These are phyloP conservation scores for Ambrosia artemisiifolia DNA, from an alignment of 129 eudicot species.

Conservation along the genomic window DNA sequence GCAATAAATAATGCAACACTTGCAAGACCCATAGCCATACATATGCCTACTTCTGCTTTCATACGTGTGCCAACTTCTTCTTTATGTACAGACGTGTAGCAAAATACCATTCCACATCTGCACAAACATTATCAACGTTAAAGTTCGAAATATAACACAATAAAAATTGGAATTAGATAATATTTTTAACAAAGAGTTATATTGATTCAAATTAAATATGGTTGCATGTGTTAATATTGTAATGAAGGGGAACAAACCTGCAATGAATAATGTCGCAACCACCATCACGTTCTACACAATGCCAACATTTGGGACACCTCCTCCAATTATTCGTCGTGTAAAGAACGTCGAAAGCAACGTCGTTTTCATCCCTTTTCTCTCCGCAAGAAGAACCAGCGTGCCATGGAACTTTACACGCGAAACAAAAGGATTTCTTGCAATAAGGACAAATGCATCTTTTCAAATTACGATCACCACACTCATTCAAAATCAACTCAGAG, in stretches of 20 bases:
- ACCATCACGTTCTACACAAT: slow-evolving; percentile 31
- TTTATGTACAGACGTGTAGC: too few relatives aligned
- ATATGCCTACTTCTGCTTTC: too few relatives aligned
- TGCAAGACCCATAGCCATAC: too few relatives aligned
- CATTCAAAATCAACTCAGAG: slow-evolving; percentile 43
- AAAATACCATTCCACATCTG: too few relatives aligned
- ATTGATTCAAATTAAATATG: too few relatives aligned
- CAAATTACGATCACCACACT: slow-evolving; percentile 42
- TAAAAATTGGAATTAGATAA: too few relatives aligned
- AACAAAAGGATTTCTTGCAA: slow-evolving; percentile 46
- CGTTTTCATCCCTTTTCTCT: slow-evolving; percentile 43
- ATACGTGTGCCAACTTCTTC: too few relatives aligned
- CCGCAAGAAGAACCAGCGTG: slow-evolving; percentile 50
- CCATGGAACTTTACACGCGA: slow-evolving; percentile 38
- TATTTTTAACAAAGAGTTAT: too few relatives aligned
- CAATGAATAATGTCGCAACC: slow-evolving; percentile 46
- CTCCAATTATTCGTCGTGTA: slow-evolving; percentile 43
- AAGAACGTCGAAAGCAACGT: slow-evolving; percentile 52
- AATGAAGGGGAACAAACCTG: slow-evolving; percentile 18
- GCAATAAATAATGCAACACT: too few relatives aligned
- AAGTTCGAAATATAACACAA: too few relatives aligned
- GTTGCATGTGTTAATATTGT: too few relatives aligned
- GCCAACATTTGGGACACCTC: slow-evolving; percentile 49
- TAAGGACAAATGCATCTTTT: slow-evolving; percentile 34
- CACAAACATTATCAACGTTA: too few relatives aligned